Percentiles rank a stretch among this genome's conserved stretches.
Conservation (phyloP, 2,329 filamentous ascomycete genomes). For the Aureobasidium vineae region DNA sequence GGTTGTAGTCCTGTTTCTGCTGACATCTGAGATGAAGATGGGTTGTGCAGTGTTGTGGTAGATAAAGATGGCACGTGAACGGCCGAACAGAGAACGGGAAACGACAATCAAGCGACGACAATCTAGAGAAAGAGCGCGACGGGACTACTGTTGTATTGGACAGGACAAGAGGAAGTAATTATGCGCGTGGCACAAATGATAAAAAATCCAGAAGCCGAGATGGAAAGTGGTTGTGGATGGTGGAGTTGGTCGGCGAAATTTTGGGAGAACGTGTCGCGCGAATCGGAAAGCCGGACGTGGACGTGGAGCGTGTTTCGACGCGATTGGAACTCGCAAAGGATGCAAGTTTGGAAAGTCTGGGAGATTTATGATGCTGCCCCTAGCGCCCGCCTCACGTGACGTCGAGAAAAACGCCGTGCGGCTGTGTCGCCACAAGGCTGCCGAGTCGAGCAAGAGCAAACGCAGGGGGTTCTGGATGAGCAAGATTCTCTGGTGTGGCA, state of each 20-base stretch:
- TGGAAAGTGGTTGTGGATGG: neutral
- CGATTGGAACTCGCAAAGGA: slow-evolving; percentile 23
- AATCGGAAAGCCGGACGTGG: slow-evolving; percentile 26
- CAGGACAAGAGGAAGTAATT: slow-evolving; percentile 5
- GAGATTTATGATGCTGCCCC: slow-evolving; percentile 11
- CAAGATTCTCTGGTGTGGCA: slow-evolving; percentile 1
- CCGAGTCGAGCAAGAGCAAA: slow-evolving; percentile 18
- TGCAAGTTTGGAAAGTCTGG: slow-evolving; percentile 20
- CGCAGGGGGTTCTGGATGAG: slow-evolving; percentile 14
- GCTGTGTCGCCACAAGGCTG: slow-evolving; percentile 14
- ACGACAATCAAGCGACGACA: slow-evolving; percentile 24
- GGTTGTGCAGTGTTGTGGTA: slow-evolving; percentile 16
- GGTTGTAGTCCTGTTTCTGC: slow-evolving; percentile 26
- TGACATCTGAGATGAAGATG: slow-evolving; percentile 22
- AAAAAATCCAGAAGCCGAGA: slow-evolving; percentile 15
- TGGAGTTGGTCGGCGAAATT: neutral
- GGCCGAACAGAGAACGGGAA: slow-evolving; percentile 15
- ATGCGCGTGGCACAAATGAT: slow-evolving; percentile 23
- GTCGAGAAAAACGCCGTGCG: slow-evolving; percentile 5
- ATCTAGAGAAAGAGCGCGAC: slow-evolving; percentile 20
- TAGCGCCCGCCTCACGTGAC: slow-evolving; percentile 3
- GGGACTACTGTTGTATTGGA: slow-evolving; percentile 19
- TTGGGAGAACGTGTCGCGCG: slow-evolving; percentile 20
- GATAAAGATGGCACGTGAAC: slow-evolving; percentile 24
- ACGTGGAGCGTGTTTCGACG: slow-evolving; percentile 25